Percentiles rank a stretch among this genome's conserved stretches.
phyloP scores from a whole-genome alignment of 495 filamentous ascomycete genomes.

The Annulohypoxylon bovei region DNA sequence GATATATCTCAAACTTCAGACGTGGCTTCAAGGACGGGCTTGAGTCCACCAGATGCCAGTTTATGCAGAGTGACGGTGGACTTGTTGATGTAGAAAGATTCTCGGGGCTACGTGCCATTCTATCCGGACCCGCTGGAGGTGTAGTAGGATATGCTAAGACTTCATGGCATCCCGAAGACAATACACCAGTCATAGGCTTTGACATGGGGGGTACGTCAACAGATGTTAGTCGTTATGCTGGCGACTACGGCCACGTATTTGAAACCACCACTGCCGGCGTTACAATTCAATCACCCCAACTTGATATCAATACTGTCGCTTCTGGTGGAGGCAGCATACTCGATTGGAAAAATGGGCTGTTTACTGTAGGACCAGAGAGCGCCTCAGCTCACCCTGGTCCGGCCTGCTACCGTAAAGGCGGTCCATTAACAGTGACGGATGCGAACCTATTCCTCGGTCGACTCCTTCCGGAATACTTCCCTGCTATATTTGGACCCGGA shows the following conservation, averaged over 20 bases:
- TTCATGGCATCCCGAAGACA: slow-evolving; percentile 43
- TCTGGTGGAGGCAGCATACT: slow-evolving; percentile 92
- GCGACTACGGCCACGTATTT: slow-evolving; percentile 46
- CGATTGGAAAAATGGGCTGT: slow-evolving; percentile 90
- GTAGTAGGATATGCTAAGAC: slow-evolving; percentile 51
- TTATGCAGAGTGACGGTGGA: slow-evolving; percentile 48
- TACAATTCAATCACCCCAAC: slow-evolving; percentile 91
- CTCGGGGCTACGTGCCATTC: slow-evolving; percentile 66
- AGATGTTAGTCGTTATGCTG: slow-evolving; percentile 48
- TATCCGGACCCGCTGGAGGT: slow-evolving; percentile 70
- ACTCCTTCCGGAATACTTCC: slow-evolving; percentile 44
- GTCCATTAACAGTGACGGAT: slow-evolving; percentile 91
- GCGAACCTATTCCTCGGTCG: slow-evolving; percentile 89
- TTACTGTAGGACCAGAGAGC: slow-evolving; percentile 96
- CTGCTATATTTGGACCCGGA: slow-evolving; percentile 45
- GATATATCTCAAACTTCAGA: slow-evolving; percentile 45
- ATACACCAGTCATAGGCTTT: slow-evolving; percentile 47
- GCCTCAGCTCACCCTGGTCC: slow-evolving; percentile 93
- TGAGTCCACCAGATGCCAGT: slow-evolving; percentile 39
- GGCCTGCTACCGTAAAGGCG: slow-evolving; percentile 94
- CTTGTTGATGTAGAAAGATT: slow-evolving; percentile 66
- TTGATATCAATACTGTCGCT: slow-evolving; percentile 97
- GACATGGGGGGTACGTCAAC: slow-evolving; percentile 52
- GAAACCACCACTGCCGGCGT: slow-evolving; percentile 91
- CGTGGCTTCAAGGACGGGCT: slow-evolving; percentile 65